Conservation (phyloP, 139 green algal species). For the Chlorella vulgaris region DNA sequence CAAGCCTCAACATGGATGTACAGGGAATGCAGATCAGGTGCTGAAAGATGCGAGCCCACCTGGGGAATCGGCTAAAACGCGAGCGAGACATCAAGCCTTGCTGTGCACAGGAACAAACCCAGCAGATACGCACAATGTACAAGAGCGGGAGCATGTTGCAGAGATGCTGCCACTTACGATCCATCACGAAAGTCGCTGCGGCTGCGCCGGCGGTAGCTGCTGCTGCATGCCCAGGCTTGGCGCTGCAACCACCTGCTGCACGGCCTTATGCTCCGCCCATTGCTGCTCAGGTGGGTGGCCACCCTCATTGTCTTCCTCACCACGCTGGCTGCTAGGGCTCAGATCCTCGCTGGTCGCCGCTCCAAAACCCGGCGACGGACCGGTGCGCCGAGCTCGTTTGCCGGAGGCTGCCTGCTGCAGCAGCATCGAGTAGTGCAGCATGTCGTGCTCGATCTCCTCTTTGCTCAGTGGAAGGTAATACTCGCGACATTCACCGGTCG, state of each 20-base stretch:
- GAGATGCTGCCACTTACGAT: no score
- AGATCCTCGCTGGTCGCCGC: conserved; percentile 9
- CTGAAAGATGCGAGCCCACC: no score
- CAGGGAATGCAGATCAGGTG: no score
- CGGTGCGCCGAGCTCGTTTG: neutral
- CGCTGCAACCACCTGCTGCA: neutral
- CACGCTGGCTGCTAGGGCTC: conserved; percentile 8
- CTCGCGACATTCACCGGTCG: conserved; percentile 8
- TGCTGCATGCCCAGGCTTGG: no score
- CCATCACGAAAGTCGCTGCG: no score
- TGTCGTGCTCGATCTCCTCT: conserved; percentile 19
- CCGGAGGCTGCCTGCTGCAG: neutral
- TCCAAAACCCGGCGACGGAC: neutral
- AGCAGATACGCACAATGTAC: conserved; percentile 1
- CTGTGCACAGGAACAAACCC: neutral
- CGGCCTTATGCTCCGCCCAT: neutral
- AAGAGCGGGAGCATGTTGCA: neutral
- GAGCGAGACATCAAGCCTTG: neutral
- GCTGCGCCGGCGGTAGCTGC: no score
- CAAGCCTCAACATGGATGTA: no score
- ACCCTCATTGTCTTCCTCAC: conserved; percentile 22
- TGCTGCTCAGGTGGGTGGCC: conserved; percentile 10
- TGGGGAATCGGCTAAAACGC: no score
- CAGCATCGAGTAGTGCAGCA: conserved; percentile 3
- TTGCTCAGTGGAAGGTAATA: conserved; percentile 27